These are phyloP conservation scores for Huntiella omanensis DNA, from an alignment of 2,329 filamentous ascomycete genomes.

Conservation along the genomic window DNA sequence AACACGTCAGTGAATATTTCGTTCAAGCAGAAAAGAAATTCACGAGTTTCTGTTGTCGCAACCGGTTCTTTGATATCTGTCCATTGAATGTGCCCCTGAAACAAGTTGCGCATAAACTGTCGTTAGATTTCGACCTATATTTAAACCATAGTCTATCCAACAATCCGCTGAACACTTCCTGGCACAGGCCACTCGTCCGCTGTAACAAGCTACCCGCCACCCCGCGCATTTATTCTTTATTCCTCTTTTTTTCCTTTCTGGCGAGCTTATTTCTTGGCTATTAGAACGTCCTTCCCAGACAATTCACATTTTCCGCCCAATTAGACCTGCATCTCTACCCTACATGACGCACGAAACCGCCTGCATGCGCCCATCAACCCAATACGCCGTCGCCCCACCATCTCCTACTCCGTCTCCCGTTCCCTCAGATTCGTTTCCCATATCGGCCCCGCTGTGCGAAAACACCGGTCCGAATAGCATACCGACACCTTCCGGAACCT, in stretches of 20 bases:
- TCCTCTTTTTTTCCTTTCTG: not conserved
- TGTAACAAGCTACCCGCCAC: not conserved
- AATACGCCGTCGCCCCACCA: not conserved
- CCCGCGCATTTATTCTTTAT: not conserved
- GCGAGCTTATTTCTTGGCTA: not conserved
- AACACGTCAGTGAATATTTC: too few species aligned
- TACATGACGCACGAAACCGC: too few species aligned
- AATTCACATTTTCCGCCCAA: not conserved
- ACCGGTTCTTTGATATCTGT: not conserved
- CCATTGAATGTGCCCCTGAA: too few species aligned
- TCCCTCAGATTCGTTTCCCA: too few species aligned
- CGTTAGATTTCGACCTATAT: too few species aligned
- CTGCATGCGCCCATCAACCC: too few species aligned
- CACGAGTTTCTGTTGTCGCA: not conserved
- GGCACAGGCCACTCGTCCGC: not conserved
- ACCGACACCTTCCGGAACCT: not conserved
- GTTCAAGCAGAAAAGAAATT: too few species aligned
- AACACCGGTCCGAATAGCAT: not conserved
- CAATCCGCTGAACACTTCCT: not conserved
- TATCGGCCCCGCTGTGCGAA: not conserved
- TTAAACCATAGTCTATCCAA: too few species aligned
- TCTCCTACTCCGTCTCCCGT: not conserved
- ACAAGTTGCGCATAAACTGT: too few species aligned
- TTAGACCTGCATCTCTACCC: too few species aligned
- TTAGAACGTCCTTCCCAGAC: not conserved